Conservation (phyloP, 2,329 filamentous ascomycete species). For the Arthrinium phaeospermum region DNA sequence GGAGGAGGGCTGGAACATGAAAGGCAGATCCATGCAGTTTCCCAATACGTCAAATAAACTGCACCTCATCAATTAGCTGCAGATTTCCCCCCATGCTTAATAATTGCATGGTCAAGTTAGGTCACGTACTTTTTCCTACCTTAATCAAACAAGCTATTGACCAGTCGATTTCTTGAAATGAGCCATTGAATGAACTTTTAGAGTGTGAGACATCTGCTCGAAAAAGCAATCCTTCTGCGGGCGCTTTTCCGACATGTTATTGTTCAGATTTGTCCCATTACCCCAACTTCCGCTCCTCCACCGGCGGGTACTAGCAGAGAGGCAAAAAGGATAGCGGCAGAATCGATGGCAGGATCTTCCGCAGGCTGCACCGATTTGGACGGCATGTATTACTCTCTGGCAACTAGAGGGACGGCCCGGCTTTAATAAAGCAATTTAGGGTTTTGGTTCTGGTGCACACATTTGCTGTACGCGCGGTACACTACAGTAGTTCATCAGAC, state of each 20-base stretch:
- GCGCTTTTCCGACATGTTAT: not conserved
- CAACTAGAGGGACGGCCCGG: conserved; percentile 12
- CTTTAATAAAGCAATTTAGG: conserved; percentile 2
- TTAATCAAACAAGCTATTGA: not conserved
- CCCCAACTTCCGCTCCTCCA: not conserved
- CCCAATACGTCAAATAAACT: not conserved
- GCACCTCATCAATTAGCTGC: conserved; percentile 2
- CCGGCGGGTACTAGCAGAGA: conserved; percentile 3
- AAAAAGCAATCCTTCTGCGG: not conserved
- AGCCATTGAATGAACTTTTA: not conserved
- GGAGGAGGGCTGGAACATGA: not conserved
- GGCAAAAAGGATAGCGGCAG: not conserved
- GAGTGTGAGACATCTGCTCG: not conserved
- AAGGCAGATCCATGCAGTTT: not conserved
- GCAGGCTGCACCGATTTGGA: not conserved
- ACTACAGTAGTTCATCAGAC: conserved; percentile 2
- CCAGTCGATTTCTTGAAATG: not conserved
- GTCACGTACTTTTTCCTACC: not conserved
- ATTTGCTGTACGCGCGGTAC: not conserved
- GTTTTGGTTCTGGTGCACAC: not conserved
- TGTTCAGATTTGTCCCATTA: not conserved
- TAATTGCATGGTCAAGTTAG: not conserved
- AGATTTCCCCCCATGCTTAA: not conserved
- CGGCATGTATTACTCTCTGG: not conserved
- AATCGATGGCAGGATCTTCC: not conserved